These are phyloP conservation scores for Aegilops umbellulata DNA, from an alignment of 176 grass and related monocot genomes.

Conservation along the genomic window DNA sequence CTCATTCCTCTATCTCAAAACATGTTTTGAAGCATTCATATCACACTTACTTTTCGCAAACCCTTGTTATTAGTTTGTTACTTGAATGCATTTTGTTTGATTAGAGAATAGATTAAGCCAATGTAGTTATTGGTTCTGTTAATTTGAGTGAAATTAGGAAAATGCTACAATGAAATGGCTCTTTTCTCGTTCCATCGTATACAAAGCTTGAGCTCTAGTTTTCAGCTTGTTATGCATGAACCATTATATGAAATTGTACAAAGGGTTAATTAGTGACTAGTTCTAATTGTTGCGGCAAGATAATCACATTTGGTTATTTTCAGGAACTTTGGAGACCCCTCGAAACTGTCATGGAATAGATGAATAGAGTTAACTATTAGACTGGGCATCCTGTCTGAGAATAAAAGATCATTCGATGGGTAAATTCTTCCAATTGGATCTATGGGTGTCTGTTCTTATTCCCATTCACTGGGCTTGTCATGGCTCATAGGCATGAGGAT, in stretches of 20 bases:
- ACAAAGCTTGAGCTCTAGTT: slow-evolving; percentile 3
- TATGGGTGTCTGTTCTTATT: slow-evolving; percentile 19
- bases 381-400: background rate
- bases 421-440: slow-evolving; percentile 19
- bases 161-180: background rate
- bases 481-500: slow-evolving; percentile 8
- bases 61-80: background rate
- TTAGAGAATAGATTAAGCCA: slow-evolving; percentile 1
- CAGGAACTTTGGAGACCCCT: slow-evolving; percentile 90
- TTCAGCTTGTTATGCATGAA: background rate
- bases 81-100: background rate
- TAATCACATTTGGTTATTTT: slow-evolving; percentile 37
- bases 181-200: background rate
- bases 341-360: slow-evolving; percentile 87
- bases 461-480: background rate
- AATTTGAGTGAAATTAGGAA: background rate
- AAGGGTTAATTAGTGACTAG: background rate
- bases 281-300: background rate
- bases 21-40: slow-evolving; percentile 2
- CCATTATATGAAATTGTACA: slow-evolving; percentile 2
- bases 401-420: slow-evolving; percentile 16
- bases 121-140: background rate
- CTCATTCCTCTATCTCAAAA: background rate
- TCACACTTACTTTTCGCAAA: background rate
- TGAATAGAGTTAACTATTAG: slow-evolving; percentile 48